phyloP scores from a whole-genome alignment of 352 stramenopile genomes.

The Elongisporangium anandrum region DNA sequence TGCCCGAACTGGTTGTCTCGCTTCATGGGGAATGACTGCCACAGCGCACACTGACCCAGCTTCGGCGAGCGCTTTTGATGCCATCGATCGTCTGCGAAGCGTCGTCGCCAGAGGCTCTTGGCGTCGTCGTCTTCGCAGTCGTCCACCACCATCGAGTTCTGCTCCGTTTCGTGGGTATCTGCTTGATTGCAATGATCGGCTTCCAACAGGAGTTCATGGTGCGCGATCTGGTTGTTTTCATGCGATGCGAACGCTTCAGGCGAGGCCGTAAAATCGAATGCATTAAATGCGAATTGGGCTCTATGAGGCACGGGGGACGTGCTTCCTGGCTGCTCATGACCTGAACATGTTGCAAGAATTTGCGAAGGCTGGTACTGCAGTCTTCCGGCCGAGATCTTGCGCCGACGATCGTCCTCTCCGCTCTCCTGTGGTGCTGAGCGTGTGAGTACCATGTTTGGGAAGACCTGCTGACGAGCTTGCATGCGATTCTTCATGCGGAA shows the following conservation, averaged over 20 bases:
- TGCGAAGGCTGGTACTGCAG: slow-evolving; percentile 14
- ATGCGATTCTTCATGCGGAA: slow-evolving; percentile 35
- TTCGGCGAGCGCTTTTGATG: slow-evolving; percentile 19
- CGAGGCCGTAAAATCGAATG: slow-evolving; percentile 39
- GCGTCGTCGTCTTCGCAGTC: slow-evolving; percentile 1
- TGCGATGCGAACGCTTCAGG: slow-evolving; percentile 28
- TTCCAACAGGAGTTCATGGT: slow-evolving; percentile 7
- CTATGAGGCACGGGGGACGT: slow-evolving; percentile 14
- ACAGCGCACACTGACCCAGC: slow-evolving; percentile 34
- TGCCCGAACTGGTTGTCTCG: not conserved
- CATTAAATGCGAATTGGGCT: slow-evolving; percentile 22
- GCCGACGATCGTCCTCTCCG: slow-evolving; percentile 26
- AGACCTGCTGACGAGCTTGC: slow-evolving; percentile 18
- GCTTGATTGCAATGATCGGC: not conserved
- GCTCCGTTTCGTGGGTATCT: slow-evolving; percentile 3
- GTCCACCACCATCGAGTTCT: not conserved
- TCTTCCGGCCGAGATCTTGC: slow-evolving; percentile 28
- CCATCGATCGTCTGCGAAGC: slow-evolving; percentile 11
- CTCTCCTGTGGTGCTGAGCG: slow-evolving; percentile 5
- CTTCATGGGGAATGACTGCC: slow-evolving; percentile 11
- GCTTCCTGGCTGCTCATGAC: not conserved
- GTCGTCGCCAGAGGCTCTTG: slow-evolving; percentile 32
- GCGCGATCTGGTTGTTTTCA: slow-evolving; percentile 2
- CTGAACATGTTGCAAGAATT: not conserved
- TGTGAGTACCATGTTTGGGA: not conserved